phyloP scores from a whole-genome alignment of 2,329 filamentous ascomycete genomes.

The Aspergillus melleus region DNA sequence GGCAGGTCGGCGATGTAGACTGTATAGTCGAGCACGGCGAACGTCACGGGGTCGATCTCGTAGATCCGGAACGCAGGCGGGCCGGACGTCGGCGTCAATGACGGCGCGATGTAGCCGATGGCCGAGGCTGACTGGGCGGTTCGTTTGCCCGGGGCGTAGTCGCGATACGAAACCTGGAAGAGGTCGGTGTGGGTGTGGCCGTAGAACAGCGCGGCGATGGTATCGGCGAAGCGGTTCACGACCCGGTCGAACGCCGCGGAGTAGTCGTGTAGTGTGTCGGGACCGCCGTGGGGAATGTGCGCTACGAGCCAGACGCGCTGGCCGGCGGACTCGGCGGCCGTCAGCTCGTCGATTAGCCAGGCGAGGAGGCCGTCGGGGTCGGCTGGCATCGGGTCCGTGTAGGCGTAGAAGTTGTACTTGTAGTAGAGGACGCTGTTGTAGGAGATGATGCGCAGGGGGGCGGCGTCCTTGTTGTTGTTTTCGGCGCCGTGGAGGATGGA shows the following conservation, averaged over 20 bases:
- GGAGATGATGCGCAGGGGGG: slow-evolving; percentile 54
- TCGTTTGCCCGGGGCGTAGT: slow-evolving; percentile 42
- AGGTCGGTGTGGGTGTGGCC: slow-evolving; percentile 60
- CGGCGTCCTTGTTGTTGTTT: slow-evolving; percentile 31
- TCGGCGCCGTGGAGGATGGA: slow-evolving; percentile 43
- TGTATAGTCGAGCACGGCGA: slow-evolving; percentile 54
- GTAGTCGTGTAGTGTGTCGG: slow-evolving; percentile 54
- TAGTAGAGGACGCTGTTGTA: slow-evolving; percentile 63
- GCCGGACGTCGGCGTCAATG: slow-evolving; percentile 56
- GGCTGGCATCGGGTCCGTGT: slow-evolving; percentile 50
- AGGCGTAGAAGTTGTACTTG: slow-evolving; percentile 58
- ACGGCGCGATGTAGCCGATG: slow-evolving; percentile 57
- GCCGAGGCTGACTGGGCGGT: slow-evolving; percentile 47
- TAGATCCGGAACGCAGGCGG: slow-evolving; percentile 61
- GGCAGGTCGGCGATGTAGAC: slow-evolving; percentile 58
- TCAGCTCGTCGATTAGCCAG: slow-evolving; percentile 57
- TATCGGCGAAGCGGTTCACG: slow-evolving; percentile 54
- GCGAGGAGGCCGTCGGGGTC: slow-evolving; percentile 56
- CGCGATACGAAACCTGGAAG: slow-evolving; percentile 56
- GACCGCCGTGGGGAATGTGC: slow-evolving; percentile 56
- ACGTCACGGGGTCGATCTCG: slow-evolving; percentile 58
- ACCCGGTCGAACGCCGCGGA: slow-evolving; percentile 57
- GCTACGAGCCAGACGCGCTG: slow-evolving; percentile 60
- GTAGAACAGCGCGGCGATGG: slow-evolving; percentile 58
- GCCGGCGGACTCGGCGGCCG: slow-evolving; percentile 52